phyloP scores from a whole-genome alignment of 164 flowering plant genomes.

The Pachysandra terminalis region DNA sequence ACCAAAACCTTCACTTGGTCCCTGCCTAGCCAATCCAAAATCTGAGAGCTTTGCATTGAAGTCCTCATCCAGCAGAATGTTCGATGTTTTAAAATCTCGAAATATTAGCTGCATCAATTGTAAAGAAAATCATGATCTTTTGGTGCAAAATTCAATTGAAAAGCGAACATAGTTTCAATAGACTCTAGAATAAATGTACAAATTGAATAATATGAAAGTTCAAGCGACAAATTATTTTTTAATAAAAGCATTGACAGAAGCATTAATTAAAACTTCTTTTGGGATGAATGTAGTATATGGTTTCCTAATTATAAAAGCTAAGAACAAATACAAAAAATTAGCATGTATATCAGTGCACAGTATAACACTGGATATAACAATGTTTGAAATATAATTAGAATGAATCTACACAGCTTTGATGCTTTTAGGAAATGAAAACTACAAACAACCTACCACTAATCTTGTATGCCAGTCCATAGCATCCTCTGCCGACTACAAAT shows the following conservation, averaged over 20 bases:
- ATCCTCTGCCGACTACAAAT: too few species aligned
- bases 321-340: too few species aligned
- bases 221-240: neutral
- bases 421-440: too few species aligned
- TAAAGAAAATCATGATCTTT: neutral
- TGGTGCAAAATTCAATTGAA: neutral
- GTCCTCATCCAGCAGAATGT: conserved; percentile 76
- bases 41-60: conserved; percentile 94
- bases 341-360: neutral
- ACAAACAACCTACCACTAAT: too few species aligned
- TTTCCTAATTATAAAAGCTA: too few species aligned
- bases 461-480: too few species aligned
- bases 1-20: conserved; percentile 77
- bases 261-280: too few species aligned
- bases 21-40: conserved; percentile 91
- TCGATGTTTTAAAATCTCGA: conserved; percentile 89
- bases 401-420: too few species aligned
- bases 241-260: neutral
- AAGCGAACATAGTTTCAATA: neutral
- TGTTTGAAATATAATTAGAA: too few species aligned
- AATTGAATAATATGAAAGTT: neutral
- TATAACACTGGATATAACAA: neutral
- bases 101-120: conserved; percentile 77
- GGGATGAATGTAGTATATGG: too few species aligned
- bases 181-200: neutral